A percentile compares a stretch with the other conserved stretches of the same genome.
These are phyloP conservation scores for Boletus rex-veris DNA, from an alignment of 768 basidiomycete species.

Conservation along the genomic window DNA sequence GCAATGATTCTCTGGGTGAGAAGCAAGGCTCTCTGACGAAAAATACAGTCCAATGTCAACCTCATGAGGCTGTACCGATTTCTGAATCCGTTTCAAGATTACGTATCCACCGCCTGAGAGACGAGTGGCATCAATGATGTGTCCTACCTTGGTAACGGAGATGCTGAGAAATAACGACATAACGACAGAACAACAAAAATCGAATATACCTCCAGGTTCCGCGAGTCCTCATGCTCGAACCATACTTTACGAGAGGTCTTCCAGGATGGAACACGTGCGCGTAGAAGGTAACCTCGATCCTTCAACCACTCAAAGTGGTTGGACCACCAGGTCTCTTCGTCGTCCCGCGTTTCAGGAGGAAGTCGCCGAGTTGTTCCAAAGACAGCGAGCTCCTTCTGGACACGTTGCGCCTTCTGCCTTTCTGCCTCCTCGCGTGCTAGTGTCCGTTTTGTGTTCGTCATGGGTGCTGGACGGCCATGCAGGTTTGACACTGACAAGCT, in stretches of 20 bases:
- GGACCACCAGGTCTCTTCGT: no score
- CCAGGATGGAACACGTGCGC: conserved; percentile 12
- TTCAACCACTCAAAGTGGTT: no score
- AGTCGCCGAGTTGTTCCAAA: no score
- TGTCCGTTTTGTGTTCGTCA: no score
- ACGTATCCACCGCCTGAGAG: conserved; percentile 26
- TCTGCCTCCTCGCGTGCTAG: no score
- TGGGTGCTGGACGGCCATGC: no score
- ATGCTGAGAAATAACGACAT: background rate
- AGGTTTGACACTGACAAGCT: no score
- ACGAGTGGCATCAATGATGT: conserved; percentile 29
- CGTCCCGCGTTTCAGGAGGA: no score
- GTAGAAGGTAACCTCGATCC: conserved; percentile 7
- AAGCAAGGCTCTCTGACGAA: background rate
- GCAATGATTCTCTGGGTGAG: conserved; percentile 32
- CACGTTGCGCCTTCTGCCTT: no score
- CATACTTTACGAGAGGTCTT: background rate
- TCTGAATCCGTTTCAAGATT: conserved; percentile 26
- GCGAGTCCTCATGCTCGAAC: background rate
- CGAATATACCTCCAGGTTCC: conserved; percentile 8
- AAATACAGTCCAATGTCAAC: conserved; percentile 28
- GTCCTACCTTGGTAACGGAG: background rate
- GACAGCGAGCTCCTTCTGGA: no score
- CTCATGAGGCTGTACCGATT: conserved; percentile 22
- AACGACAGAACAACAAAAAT: background rate